phyloP scores from a whole-genome alignment of 345 rosid genomes.

The Garcia nutans region DNA sequence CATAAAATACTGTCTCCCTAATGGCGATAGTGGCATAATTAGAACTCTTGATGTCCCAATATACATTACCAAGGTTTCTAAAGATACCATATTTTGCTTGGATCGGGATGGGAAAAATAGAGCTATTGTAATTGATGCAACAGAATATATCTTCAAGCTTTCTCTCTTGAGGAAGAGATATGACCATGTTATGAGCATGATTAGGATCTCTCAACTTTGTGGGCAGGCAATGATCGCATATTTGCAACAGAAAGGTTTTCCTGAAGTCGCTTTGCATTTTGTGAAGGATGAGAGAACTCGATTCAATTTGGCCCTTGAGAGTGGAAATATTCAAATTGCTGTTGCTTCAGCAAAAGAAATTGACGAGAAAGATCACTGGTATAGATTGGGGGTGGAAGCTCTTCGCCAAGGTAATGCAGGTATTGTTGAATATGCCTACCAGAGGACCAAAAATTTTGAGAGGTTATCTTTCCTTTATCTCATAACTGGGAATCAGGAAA shows the following conservation, averaged over 20 bases:
- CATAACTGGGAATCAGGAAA: slow-evolving; percentile 78
- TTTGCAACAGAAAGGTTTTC: slow-evolving; percentile 94
- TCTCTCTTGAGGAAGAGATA: slow-evolving; percentile 73
- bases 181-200: slow-evolving; percentile 95
- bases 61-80: slow-evolving; percentile 76
- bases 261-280: slow-evolving; percentile 97
- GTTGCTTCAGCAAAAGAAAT: slow-evolving; percentile 96
- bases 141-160: slow-evolving; percentile 87
- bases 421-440: slow-evolving; percentile 92
- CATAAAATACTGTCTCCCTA: slow-evolving; percentile 89
- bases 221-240: slow-evolving; percentile 98
- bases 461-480: slow-evolving; percentile 92
- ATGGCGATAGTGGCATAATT: slow-evolving; percentile 87
- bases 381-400: slow-evolving; percentile 91
- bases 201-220: slow-evolving; percentile 86
- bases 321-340: slow-evolving; percentile 92
- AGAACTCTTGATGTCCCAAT: slow-evolving; percentile 80
- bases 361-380: slow-evolving; percentile 95
- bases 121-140: slow-evolving; percentile 66
- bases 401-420: slow-evolving; percentile 96
- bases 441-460: slow-evolving; percentile 95
- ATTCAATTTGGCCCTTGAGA: slow-evolving; percentile 88
- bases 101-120: slow-evolving; percentile 87
- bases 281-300: slow-evolving; percentile 94
- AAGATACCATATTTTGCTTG: slow-evolving; percentile 66